Base-by-base conservation (phyloP, 2,329 filamentous ascomycete species). In the Chaetomium sp. region DNA sequence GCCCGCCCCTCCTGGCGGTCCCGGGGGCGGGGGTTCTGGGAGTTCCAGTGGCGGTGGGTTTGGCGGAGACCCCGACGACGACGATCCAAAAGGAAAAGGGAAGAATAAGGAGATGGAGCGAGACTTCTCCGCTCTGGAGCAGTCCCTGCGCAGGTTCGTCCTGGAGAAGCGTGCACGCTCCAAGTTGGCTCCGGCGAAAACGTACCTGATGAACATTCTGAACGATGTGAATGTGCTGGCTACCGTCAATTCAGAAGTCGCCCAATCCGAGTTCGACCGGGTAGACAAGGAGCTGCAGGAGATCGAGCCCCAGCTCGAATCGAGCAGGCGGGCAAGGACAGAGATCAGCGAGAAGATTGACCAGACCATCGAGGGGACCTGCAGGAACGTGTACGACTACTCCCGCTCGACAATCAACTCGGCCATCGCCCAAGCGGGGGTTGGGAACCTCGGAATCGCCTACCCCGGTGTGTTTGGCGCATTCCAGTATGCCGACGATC, bases 151-250 rank as follows among this genome's bases (percentile, higher is more conserved):
- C 65, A 88, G 93, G 53, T 99, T 99, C 71, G 95, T 99, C 8
- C 83, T 99, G 29, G 95, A 99, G 75, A 98, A 98, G 82, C 87
- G 95, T 63, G 93, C 95, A 56, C 87, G 93, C 33, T 98, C 95
- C 9, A 99, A 99, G 80, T 85, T 99, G 65, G 94, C 95, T 1
- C 95, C 95, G 5, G 95, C 95, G 7, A 93, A 93, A 78, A 98
- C 94, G 1, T 99, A 99, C 74, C 86, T 99, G 1, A 82, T 96
- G 72, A 99, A 99, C 76, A 90, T 98, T 29, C 83, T 99, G 38
- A 90, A 92, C 70, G 95, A 99, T 73, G 83, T 99, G 65, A 83
- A 92, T 73, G 89, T 87, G 4, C 82, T 99, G 50, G 94, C 94
- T 5, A 87, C 83, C 0, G 92, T 97, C 71, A 99, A 99, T 76